Evolutionary conservation across 169 alveolate species (phyloP), one percentile per base, ranked within the genome.

Genomic region (Cryptosporidium sp.): DNA sequence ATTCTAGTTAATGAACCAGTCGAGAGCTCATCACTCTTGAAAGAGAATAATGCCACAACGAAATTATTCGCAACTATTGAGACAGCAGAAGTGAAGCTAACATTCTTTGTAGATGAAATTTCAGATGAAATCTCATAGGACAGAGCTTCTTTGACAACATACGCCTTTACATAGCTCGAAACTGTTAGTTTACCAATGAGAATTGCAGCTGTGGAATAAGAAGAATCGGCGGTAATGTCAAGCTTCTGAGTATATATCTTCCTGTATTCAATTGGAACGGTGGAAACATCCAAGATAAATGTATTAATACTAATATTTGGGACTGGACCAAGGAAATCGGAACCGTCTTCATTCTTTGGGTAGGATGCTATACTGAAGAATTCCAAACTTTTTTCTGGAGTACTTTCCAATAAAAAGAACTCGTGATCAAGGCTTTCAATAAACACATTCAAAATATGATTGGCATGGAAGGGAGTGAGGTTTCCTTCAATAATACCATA

Each of bases 381-480:
- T 6, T 65, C 51, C 6, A 14, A 10, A 10, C 23, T 31, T 31
- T 33, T 65, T n/a, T 65, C 71, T 8, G 4, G 14, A 1, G 14
- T 65, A 7, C 3, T 0, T 29, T 65, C 65, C 67, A 9, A 16
- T 1, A 8, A 7, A 69, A 71, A 71, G 45, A 33, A 45, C 26
- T 35, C 26, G 26, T 71, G 85, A 10, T 50, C 6, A 12, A 71
- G 39, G 6, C 85, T 26, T 59, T 71, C 45, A 7, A 71, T 18
- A 35, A 71, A 71, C n/a, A 71, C 85, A 50, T 71, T 71, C 61
- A 71, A 18, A 16, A 29, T 33, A 33, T 71, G 85, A 29, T 71
- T 71, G 51, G 85, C 67, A 14, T 71, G 61, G 61, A 65, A 65
- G 8, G 71, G 71, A 29, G 71, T 65, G 26, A 65, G 71, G 51